Conservation (phyloP, 2,329 filamentous ascomycete genomes). For the Hypoxylon sp. region DNA sequence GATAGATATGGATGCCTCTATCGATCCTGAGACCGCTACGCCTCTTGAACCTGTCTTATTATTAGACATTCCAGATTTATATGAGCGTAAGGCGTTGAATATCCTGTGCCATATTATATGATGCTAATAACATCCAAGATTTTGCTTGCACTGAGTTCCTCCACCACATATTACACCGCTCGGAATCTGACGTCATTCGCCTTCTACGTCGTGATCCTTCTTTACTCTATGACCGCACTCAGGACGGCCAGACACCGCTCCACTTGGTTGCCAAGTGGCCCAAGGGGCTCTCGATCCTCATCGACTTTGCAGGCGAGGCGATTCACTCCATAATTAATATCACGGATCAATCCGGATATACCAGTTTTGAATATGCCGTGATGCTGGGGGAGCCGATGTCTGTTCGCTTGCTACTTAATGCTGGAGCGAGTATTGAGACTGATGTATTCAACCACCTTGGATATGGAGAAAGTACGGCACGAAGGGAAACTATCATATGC, state of each 20-base stretch:
- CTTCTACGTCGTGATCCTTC: background rate
- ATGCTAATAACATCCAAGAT: background rate
- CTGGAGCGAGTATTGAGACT: background rate
- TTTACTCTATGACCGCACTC: background rate
- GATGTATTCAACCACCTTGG: background rate
- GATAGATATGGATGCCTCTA: background rate
- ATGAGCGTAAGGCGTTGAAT: background rate
- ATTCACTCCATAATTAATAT: slow-evolving; percentile 15
- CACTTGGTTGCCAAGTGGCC: slow-evolving; percentile 30
- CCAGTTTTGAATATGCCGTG: slow-evolving; percentile 4
- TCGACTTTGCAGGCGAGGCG: slow-evolving; percentile 9
- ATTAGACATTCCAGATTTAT: background rate
- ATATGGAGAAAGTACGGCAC: background rate
- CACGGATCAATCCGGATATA: rapidly evolving
- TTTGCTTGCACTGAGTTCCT: background rate
- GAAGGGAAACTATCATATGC: background rate
- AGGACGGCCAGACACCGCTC: background rate
- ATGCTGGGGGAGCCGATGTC: background rate
- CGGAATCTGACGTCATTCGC: background rate
- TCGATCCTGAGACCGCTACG: background rate
- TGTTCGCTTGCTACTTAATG: background rate
- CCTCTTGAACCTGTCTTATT: background rate
- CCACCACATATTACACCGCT: background rate
- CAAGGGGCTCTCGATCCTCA: slow-evolving; percentile 20
- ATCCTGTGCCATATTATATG: too few relatives aligned